phyloP scores from a whole-genome alignment of 2,329 filamentous ascomycete species.

The Phyllosticta capitalensis region DNA sequence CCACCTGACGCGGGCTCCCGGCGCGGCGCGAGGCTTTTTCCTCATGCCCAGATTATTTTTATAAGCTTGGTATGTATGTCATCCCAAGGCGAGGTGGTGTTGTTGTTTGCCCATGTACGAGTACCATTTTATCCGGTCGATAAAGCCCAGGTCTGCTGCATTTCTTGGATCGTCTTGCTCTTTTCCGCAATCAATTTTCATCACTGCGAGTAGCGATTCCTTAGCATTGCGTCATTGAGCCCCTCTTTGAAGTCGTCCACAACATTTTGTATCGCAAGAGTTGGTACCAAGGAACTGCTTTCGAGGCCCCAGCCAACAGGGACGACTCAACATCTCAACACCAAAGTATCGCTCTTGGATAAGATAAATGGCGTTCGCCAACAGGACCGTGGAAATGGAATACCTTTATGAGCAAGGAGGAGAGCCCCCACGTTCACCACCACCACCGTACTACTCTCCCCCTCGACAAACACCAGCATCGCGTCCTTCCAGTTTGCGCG shows the following conservation, averaged over 20 bases:
- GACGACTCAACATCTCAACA: too few relatives aligned
- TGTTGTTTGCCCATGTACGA: not conserved
- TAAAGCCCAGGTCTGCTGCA: not conserved
- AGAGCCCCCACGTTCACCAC: not conserved
- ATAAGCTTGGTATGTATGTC: not conserved
- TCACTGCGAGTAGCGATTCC: not conserved
- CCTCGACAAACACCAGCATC: not conserved
- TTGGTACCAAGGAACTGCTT: not conserved
- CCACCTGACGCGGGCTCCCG: not conserved
- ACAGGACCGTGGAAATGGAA: not conserved
- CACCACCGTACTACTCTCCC: not conserved
- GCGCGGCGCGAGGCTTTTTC: not conserved
- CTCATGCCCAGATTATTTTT: not conserved
- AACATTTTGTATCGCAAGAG: not conserved
- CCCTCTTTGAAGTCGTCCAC: not conserved
- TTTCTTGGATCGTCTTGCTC: not conserved
- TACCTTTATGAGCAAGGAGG: not conserved
- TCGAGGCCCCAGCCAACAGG: not conserved
- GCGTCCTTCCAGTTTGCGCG: not conserved
- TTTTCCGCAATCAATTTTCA: not conserved
- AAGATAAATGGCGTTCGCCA: not conserved
- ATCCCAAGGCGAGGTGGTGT: not conserved
- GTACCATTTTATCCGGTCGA: not conserved
- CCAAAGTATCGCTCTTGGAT: too few relatives aligned
- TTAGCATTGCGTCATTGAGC: not conserved